Conservation (phyloP, 2,329 filamentous ascomycete genomes). For the Penicillium rolfsii region DNA sequence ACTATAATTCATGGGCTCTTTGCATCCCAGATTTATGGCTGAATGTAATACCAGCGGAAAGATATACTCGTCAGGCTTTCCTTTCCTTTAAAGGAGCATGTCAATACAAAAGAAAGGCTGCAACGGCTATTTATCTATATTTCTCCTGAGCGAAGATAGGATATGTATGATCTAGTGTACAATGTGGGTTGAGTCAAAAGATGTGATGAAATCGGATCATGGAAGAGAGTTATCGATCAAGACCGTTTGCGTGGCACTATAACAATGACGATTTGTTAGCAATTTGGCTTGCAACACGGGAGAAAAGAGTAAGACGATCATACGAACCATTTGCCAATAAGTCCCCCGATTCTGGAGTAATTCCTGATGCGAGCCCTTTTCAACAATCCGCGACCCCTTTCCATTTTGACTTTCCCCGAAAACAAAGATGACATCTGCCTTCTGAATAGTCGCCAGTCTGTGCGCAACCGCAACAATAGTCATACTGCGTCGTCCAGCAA, state of each 20-base stretch:
- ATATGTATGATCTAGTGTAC: neutral
- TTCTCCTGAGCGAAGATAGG: neutral
- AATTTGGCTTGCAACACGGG: neutral
- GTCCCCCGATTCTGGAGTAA: neutral
- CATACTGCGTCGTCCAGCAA: neutral
- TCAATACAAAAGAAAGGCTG: too few relatives aligned
- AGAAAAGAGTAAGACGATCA: neutral
- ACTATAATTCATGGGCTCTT: neutral
- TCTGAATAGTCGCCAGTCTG: neutral
- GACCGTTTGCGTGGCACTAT: neutral
- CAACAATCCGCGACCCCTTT: neutral
- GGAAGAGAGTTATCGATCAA: neutral
- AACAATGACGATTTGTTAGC: neutral
- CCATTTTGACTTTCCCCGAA: neutral
- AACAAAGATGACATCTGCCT: neutral
- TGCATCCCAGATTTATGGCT: neutral
- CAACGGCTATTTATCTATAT: too few relatives aligned
- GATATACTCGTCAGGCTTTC: too few relatives aligned
- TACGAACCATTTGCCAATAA: constrained; percentile 2
- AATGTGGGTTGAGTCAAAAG: neutral
- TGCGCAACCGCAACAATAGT: neutral
- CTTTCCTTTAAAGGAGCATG: too few relatives aligned
- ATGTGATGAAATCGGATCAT: neutral
- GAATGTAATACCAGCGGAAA: too few relatives aligned
- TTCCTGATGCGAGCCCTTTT: neutral